A percentile compares a stretch with the other conserved stretches of the same genome.
phyloP scores from a whole-genome alignment of 441 rosid species.

The Populus hybrid region DNA sequence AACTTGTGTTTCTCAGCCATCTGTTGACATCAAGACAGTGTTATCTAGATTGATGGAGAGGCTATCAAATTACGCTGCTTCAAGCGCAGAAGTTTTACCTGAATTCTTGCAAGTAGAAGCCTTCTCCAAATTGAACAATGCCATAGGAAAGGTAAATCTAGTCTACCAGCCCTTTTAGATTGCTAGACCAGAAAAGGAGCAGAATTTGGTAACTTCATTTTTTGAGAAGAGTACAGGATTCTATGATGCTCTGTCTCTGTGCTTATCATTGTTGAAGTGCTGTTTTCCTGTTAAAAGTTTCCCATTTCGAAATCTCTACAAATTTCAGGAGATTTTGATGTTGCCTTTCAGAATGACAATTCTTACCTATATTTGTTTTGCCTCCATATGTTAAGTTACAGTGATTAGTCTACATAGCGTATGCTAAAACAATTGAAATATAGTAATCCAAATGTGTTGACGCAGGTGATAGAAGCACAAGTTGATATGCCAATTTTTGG shows the following conservation, averaged over 20 bases:
- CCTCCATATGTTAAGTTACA: not conserved
- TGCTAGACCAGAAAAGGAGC: not conserved
- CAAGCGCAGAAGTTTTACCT: slow-evolving; percentile 82
- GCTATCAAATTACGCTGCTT: slow-evolving; percentile 94
- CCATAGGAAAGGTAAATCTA: slow-evolving; percentile 83
- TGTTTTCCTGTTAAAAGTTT: too few relatives aligned
- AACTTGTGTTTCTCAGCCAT: slow-evolving; percentile 55
- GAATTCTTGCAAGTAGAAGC: slow-evolving; percentile 88
- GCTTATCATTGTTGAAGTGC: too few relatives aligned
- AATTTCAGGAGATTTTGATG: not conserved
- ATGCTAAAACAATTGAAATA: too few relatives aligned
- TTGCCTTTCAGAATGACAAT: not conserved
- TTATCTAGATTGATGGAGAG: slow-evolving; percentile 97
- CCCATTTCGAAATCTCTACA: too few relatives aligned
- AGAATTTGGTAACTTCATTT: not conserved
- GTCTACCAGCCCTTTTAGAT: not conserved
- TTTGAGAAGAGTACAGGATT: not conserved
- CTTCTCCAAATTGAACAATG: slow-evolving; percentile 90
- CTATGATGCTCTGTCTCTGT: not conserved
- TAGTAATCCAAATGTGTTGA: slow-evolving; percentile 15
- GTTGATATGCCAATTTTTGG: slow-evolving; percentile 89
- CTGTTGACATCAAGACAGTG: slow-evolving; percentile 96
- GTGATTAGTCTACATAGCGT: not conserved
- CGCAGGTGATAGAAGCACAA: slow-evolving; percentile 96
- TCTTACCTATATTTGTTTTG: not conserved